These are phyloP conservation scores for Arabidopsis hybrid DNA, from an alignment of 441 rosid genomes.

Conservation along the genomic window DNA sequence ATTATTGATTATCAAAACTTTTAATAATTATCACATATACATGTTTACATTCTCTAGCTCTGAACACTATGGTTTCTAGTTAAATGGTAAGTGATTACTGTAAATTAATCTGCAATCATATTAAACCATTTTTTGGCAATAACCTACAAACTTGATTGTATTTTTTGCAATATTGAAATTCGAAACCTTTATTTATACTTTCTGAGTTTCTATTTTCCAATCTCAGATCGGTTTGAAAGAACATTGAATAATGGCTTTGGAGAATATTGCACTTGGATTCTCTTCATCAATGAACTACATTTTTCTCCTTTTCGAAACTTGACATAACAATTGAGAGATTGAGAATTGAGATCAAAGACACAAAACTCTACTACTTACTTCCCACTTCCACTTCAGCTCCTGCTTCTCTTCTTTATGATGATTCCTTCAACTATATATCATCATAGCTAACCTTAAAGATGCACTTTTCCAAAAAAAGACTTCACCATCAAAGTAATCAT, in stretches of 20 bases:
- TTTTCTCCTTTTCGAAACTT: neutral
- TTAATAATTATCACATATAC: too few species aligned
- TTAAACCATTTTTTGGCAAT: neutral
- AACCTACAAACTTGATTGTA: neutral
- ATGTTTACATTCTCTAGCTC: neutral
- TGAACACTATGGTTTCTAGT: neutral
- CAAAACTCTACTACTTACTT: neutral
- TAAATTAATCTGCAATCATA: neutral
- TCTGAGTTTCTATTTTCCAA: neutral
- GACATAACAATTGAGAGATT: neutral
- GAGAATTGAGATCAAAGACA: neutral
- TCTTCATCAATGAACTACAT: neutral
- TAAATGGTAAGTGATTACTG: neutral
- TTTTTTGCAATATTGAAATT: neutral
- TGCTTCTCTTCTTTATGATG: neutral
- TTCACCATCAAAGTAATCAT: constrained; percentile 2
- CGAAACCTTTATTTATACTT: neutral
- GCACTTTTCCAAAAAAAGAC: neutral
- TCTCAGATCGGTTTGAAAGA: neutral
- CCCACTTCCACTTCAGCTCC: constrained; percentile 1
- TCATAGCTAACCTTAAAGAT: neutral
- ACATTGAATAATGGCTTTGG: neutral
- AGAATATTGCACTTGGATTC: neutral
- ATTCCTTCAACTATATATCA: neutral
- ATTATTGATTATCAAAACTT: too few species aligned